These are phyloP conservation scores for Neolentinus lepideus DNA, from an alignment of 1,284 basidiomycete species.

Conservation along the genomic window DNA sequence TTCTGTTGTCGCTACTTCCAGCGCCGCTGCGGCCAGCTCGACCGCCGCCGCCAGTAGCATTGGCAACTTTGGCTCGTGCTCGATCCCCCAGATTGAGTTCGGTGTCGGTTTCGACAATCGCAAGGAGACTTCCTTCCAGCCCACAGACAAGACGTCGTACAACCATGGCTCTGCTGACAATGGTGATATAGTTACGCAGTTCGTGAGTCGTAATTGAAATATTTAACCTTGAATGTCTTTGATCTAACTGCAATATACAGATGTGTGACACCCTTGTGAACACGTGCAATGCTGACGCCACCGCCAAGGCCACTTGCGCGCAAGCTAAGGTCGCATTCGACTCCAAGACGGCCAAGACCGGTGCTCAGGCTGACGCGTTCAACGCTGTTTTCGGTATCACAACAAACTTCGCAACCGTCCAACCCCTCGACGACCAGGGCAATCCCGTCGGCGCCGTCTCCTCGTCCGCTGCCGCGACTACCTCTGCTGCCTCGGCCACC, in stretches of 20 bases:
- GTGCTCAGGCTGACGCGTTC: conserved; percentile 31
- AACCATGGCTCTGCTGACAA: conserved; percentile 7
- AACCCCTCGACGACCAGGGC: conserved; percentile 20
- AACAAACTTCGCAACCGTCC: conserved; percentile 20
- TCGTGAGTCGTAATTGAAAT: too few species aligned
- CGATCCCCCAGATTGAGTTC: conserved; percentile 53
- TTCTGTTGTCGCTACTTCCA: conserved; percentile 10
- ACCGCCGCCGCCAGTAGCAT: conserved; percentile 16
- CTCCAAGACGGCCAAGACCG: conserved; percentile 31
- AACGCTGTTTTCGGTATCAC: conserved; percentile 25
- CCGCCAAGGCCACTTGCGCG: conserved; percentile 44
- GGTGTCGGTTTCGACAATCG: conserved; percentile 50
- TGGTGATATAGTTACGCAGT: conserved; percentile 13
- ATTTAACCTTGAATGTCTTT: too few species aligned
- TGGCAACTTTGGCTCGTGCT: conserved; percentile 52
- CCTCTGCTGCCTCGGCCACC: conserved; percentile 13
- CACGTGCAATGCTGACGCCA: conserved; percentile 40
- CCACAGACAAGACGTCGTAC: conserved; percentile 21
- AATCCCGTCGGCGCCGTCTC: conserved; percentile 17
- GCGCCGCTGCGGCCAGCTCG: conserved; percentile 8
- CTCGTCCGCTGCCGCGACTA: conserved; percentile 24
- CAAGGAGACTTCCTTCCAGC: conserved; percentile 49
- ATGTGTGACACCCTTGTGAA: conserved; percentile 42
- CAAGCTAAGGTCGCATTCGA: too few species aligned
- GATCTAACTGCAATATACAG: too few species aligned